These are phyloP conservation scores for Geum urbanum DNA, from an alignment of 306 rosid species.

Conservation along the genomic window DNA sequence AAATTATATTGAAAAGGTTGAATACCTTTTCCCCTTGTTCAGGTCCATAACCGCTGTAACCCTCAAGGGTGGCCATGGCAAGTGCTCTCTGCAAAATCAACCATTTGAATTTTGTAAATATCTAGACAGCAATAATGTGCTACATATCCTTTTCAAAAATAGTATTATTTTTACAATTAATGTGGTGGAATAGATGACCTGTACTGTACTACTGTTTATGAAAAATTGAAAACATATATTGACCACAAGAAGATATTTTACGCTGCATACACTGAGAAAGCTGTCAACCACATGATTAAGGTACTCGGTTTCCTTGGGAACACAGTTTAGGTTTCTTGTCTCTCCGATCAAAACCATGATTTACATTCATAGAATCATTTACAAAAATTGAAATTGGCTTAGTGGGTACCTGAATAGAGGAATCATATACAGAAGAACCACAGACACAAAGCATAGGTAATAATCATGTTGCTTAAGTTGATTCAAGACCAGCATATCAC, in stretches of 20 bases:
- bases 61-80: slow-evolving; percentile 74
- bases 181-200: neutral
- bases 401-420: neutral
- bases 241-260: no score
- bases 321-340: no score
- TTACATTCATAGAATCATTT: neutral
- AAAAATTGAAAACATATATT: no score
- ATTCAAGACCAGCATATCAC: neutral
- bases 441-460: neutral
- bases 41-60: slow-evolving; percentile 94
- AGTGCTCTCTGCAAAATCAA: slow-evolving; percentile 57
- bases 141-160: neutral
- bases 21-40: slow-evolving; percentile 98
- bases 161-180: neutral
- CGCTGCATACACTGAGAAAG: no score
- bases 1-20: neutral
- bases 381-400: neutral
- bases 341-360: no score
- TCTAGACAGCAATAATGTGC: neutral
- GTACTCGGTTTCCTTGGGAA: no score
- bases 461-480: neutral
- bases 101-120: slow-evolving; percentile 5
- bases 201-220: no score
- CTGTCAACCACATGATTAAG: no score
- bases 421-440: neutral